A percentile compares a stretch with the other conserved stretches of the same genome.
Evolutionary conservation across 495 filamentous ascomycete genomes (phyloP).

Genomic region (Aspergillus ellipticus): DNA sequence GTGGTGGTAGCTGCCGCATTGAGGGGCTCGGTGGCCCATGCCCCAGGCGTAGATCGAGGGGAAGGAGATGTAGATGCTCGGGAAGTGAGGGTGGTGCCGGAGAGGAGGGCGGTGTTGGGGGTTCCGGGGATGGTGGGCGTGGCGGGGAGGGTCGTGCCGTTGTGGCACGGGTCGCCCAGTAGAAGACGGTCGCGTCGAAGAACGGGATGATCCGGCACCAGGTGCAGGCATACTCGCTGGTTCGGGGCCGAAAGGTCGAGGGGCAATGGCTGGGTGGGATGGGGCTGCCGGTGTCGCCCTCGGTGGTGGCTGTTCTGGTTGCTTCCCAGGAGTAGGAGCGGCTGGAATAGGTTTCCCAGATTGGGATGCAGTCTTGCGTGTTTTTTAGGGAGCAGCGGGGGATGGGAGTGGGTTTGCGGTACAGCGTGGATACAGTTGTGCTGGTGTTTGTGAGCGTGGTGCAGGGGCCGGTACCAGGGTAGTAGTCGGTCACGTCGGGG

Average conservation of each 20-base stretch:
- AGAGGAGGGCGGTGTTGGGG: constrained; percentile 22
- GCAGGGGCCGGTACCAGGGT: constrained; percentile 22
- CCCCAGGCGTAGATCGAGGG: constrained; percentile 24
- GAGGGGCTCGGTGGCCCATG: constrained; percentile 18
- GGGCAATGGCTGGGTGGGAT: constrained; percentile 18
- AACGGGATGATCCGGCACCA: constrained; percentile 25
- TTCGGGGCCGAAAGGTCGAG: constrained; percentile 6
- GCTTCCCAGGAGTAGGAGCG: constrained; percentile 11
- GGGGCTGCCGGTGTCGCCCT: constrained; percentile 23
- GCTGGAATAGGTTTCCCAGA: constrained; percentile 22
- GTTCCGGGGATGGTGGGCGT: constrained; percentile 20
- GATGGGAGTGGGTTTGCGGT: constrained; percentile 15
- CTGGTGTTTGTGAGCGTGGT: constrained; percentile 3
- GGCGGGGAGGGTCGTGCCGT: no score
- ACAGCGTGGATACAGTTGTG: constrained; percentile 7
- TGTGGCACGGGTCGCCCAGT: no score
- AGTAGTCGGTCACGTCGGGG: constrained; percentile 16
- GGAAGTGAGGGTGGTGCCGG: constrained; percentile 21
- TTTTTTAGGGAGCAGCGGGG: constrained; percentile 3
- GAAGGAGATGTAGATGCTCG: constrained; percentile 25
- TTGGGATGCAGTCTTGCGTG: constrained; percentile 19
- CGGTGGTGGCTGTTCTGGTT: constrained; percentile 4
- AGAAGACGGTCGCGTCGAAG: constrained; percentile 26
- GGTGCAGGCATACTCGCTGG: constrained; percentile 18
- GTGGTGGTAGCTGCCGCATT: constrained; percentile 20